Base-by-base conservation (phyloP, 2,329 filamentous ascomycete genomes). In the Verruconis gallopava region DNA sequence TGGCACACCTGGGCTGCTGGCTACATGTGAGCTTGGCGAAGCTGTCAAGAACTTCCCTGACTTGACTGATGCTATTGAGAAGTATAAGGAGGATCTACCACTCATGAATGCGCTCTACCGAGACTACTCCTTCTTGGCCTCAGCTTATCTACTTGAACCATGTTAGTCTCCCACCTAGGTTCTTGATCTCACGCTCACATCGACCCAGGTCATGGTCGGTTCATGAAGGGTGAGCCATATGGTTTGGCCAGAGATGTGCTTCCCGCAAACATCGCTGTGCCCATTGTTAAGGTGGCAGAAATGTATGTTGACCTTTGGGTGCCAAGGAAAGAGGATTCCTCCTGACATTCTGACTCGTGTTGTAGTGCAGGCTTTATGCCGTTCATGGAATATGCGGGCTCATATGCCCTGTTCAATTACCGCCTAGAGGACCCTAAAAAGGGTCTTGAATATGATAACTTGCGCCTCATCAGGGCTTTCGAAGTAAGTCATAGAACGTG, bases 111-210 rank as follows among this genome's bases (percentile, higher is more conserved):
- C 86, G 22, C 65, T 93, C 37, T 94, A 94, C 60, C 73, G 88
- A 15, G 88, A 95, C 65, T 95, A 94, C 60, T 83, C 82, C 12
- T 95, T 94, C 68, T 65, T 94, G 21, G 82, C 86, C 4, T 93
- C 84, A 18, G 83, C 85, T 0, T 94, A 93, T 58, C 69, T 95
- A 21, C 76, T 95, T 21, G 88, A 95, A 67, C 88, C 88, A 9
- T 95, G 88, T 60, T 88, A 91, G 62, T 72, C 85, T 64, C 73
- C 80, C 46, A 79, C 9, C 6, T 15, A 12, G 21, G 9, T 12
- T 19, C 15, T 14, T 3, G 14, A 19, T 14, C 13, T 20, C 12
- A 12, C n/a, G 34, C 22, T 25, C 22, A 40, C 13, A 30, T 40
- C 15, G 21, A 15, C 6, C 12, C 28, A 40, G 38, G 38, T 21